Evolutionary conservation across 371 early-diverging fungal species (phyloP).

Genomic region (Mortierella sp.): DNA sequence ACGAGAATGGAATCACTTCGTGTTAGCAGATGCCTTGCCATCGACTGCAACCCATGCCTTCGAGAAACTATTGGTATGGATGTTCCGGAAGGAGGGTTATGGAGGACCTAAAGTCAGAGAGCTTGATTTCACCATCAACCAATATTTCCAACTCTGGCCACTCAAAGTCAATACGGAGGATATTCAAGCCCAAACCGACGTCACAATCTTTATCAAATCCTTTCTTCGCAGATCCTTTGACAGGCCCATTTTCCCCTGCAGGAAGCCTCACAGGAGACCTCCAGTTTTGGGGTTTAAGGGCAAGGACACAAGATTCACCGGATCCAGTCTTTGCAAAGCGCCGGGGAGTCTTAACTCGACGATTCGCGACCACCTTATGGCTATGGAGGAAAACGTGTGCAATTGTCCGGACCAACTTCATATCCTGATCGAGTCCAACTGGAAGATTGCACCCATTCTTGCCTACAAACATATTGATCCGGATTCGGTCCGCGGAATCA

Average conservation of each 20-base stretch:
- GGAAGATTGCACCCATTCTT: not conserved
- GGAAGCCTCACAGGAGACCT: not conserved
- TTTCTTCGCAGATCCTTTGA: constrained; percentile 1
- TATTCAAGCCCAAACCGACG: not conserved
- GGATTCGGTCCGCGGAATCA: constrained; percentile 5
- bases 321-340: not conserved
- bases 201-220: not conserved
- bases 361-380: not conserved
- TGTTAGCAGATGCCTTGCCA: constrained; percentile 12
- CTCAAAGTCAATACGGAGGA: not conserved
- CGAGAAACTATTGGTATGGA: not conserved
- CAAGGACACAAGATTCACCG: not conserved
- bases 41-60: not conserved
- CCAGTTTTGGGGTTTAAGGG: not conserved
- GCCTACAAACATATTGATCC: constrained; percentile 4
- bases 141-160: constrained; percentile 23
- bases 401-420: not conserved
- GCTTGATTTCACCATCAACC: not conserved
- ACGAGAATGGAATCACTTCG: constrained; percentile 16
- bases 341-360: not conserved
- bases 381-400: not conserved
- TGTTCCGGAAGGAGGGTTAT: not conserved
- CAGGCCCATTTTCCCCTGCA: constrained; percentile 9
- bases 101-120: constrained; percentile 1
- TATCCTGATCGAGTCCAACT: not conserved